A percentile compares a stretch with the other conserved stretches of the same genome.
Evolutionary conservation across 257 asterid genomes (phyloP).

Genomic region (Capsicum rhomboideum): DNA sequence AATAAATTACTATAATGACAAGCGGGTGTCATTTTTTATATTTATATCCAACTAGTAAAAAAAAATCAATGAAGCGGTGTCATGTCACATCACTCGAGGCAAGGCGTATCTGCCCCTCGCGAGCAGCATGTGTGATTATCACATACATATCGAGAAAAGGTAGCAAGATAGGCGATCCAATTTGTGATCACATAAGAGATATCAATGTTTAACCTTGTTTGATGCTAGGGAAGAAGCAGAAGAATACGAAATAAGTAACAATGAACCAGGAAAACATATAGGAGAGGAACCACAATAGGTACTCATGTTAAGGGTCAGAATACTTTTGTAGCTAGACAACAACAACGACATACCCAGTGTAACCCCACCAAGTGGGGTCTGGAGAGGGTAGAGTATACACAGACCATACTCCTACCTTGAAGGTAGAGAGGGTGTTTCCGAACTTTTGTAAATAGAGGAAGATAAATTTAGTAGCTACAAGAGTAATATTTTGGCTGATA

Average conservation of each 20-base stretch:
- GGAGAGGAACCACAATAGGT: background rate
- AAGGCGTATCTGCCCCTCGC: background rate
- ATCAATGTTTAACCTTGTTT: background rate
- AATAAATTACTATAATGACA: background rate
- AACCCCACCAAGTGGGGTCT: too few relatives aligned
- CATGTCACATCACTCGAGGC: background rate
- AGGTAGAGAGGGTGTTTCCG: too few relatives aligned
- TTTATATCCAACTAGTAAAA: background rate
- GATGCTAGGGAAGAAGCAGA: background rate
- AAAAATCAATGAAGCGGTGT: background rate
- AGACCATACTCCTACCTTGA: too few relatives aligned
- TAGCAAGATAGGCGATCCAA: background rate
- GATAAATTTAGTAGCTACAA: background rate
- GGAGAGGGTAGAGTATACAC: too few relatives aligned
- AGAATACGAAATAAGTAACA: background rate
- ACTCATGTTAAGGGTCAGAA: background rate
- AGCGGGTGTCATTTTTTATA: background rate
- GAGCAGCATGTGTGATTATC: background rate
- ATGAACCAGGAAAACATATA: background rate
- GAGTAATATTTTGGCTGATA: background rate
- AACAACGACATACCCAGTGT: too few relatives aligned
- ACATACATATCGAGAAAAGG: background rate
- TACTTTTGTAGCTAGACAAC: background rate
- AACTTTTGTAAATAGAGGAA: background rate
- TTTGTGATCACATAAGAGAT: background rate